These are phyloP conservation scores for Dothideomycetes sp. DNA, from an alignment of 2,329 filamentous ascomycete genomes.

Conservation along the genomic window DNA sequence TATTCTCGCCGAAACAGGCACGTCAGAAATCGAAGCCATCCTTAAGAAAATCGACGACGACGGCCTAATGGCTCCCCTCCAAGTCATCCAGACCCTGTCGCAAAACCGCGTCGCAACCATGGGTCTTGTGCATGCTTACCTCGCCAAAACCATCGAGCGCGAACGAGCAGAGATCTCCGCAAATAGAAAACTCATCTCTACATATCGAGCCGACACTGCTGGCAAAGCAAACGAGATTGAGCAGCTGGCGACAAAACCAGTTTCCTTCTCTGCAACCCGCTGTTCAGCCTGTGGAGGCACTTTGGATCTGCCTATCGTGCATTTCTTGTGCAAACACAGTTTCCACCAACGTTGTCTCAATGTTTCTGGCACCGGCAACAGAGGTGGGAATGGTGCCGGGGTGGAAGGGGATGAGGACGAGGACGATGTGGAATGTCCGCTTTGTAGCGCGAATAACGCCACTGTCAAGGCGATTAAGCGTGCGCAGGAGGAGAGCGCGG, in stretches of 20 bases:
- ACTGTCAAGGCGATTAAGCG: slow-evolving; percentile 79
- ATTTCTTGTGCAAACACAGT: slow-evolving; percentile 93
- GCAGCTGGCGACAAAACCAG: slow-evolving; percentile 67
- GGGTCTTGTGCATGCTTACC: slow-evolving; percentile 92
- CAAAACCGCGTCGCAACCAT: slow-evolving; percentile 80
- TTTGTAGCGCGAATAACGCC: slow-evolving; percentile 73
- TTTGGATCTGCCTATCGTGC: slow-evolving; percentile 80
- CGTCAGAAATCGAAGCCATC: slow-evolving; percentile 69
- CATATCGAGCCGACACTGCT: slow-evolving; percentile 74
- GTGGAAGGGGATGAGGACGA: slow-evolving; percentile 38
- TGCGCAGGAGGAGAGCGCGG: slow-evolving; percentile 76
- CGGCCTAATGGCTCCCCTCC: slow-evolving; percentile 85
- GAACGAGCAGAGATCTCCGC: slow-evolving; percentile 75
- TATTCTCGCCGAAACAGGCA: slow-evolving; percentile 68
- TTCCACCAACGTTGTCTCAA: slow-evolving; percentile 90
- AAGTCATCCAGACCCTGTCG: slow-evolving; percentile 87
- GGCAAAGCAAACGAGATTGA: slow-evolving; percentile 68
- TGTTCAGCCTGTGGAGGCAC: slow-evolving; percentile 71
- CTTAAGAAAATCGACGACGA: slow-evolving; percentile 81
- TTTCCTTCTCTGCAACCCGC: slow-evolving; percentile 80
- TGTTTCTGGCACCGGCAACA: no score
- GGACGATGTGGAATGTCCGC: slow-evolving; percentile 66
- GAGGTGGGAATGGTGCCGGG: no score
- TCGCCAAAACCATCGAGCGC: slow-evolving; percentile 76
- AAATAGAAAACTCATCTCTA: slow-evolving; percentile 71